A percentile compares a stretch with the other conserved stretches of the same genome.
phyloP scores from a whole-genome alignment of 495 filamentous ascomycete genomes.

The Penicillium cosmopolitanum region DNA sequence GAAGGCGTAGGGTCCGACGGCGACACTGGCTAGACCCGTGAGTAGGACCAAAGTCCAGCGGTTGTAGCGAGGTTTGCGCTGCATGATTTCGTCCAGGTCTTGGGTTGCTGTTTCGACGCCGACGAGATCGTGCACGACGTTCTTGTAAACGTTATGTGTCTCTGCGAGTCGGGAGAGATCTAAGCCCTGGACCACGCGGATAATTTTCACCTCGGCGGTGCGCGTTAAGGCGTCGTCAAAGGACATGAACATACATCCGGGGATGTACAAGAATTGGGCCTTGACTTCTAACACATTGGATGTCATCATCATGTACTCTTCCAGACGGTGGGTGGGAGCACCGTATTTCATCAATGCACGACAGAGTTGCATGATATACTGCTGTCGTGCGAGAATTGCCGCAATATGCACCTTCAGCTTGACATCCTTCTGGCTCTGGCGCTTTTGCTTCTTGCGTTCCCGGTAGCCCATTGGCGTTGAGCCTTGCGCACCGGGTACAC shows the following conservation, averaged over 20 bases:
- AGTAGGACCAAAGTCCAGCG: constrained; percentile 70
- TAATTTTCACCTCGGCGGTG: constrained; percentile 87
- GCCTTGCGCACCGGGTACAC: constrained; percentile 29
- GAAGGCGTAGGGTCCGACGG: constrained; percentile 84
- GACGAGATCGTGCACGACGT: constrained; percentile 84
- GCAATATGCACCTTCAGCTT: constrained; percentile 84
- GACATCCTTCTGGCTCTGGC: constrained; percentile 58
- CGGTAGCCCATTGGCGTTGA: constrained; percentile 25
- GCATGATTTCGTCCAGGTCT: constrained; percentile 62
- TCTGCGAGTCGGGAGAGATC: constrained; percentile 83
- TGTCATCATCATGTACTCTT: constrained; percentile 87
- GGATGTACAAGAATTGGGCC: constrained; percentile 86
- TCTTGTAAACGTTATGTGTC: constrained; percentile 85
- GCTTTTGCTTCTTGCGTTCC: constrained; percentile 29
- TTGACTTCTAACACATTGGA: constrained; percentile 84
- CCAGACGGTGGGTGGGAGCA: constrained; percentile 72
- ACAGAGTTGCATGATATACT: constrained; percentile 85
- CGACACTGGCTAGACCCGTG: constrained; percentile 80
- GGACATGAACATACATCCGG: constrained; percentile 90
- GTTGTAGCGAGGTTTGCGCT: constrained; percentile 57
- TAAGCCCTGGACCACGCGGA: constrained; percentile 72
- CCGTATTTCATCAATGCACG: constrained; percentile 82
- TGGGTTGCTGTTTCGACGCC: constrained; percentile 76
- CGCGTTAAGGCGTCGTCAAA: constrained; percentile 87
- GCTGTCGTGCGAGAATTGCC: constrained; percentile 73